These are phyloP conservation scores for Fusarium sp. DNA, from an alignment of 2,329 filamentous ascomycete genomes.

Conservation along the genomic window DNA sequence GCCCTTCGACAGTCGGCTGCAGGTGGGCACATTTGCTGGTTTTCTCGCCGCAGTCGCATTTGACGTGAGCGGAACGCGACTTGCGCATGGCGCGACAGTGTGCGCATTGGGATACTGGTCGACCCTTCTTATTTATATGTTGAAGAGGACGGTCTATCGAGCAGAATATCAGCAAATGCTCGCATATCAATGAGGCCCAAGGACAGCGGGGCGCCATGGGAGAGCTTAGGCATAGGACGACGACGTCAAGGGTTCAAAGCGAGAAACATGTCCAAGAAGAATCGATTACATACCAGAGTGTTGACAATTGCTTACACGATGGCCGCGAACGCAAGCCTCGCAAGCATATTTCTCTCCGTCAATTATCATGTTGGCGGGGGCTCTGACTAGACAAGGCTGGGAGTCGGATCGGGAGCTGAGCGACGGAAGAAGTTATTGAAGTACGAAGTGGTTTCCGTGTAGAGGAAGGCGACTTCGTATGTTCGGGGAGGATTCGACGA, in stretches of 20 bases:
- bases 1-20: slow-evolving; percentile 67
- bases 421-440: not conserved
- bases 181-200: not conserved
- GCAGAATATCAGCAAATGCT: slow-evolving; percentile 40
- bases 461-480: slow-evolving; percentile 6
- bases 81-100: slow-evolving; percentile 98
- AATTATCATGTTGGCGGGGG: slow-evolving; percentile 74
- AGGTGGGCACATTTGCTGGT: slow-evolving; percentile 76
- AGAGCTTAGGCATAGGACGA: not conserved
- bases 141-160: slow-evolving; percentile 84
- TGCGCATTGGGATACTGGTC: slow-evolving; percentile 96
- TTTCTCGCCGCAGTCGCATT: slow-evolving; percentile 98
- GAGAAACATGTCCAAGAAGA: not conserved
- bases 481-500: slow-evolving; percentile 9
- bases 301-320: slow-evolving; percentile 98
- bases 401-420: slow-evolving; percentile 21
- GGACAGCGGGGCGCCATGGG: not conserved
- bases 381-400: slow-evolving; percentile 15
- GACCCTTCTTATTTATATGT: slow-evolving; percentile 97
- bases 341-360: slow-evolving; percentile 98
- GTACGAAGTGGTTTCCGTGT: slow-evolving; percentile 11
- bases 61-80: slow-evolving; percentile 92
- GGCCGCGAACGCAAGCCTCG: slow-evolving; percentile 97
- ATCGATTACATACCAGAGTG: slow-evolving; percentile 79
- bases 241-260: not conserved